A percentile compares a stretch with the other conserved stretches of the same genome.
Conservation (phyloP, 2,329 filamentous ascomycete genomes). For the Fusarium proliferatum region DNA sequence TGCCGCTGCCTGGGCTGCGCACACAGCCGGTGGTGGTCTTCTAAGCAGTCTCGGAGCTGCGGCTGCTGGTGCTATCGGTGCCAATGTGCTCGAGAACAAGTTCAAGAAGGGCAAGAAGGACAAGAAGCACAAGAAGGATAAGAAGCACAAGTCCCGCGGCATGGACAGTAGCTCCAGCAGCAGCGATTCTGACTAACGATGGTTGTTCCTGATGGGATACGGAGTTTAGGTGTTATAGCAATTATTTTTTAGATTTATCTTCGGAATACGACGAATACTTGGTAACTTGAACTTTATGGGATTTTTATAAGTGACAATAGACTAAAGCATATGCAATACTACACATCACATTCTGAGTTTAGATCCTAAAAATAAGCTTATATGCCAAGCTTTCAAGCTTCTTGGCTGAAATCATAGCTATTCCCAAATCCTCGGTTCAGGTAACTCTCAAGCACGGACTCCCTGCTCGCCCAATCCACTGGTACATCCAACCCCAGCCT, state of each 20-base stretch:
- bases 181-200: conserved; percentile 46
- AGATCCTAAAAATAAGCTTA: conserved; percentile 9
- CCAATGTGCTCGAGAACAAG: conserved; percentile 62
- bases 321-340: not conserved
- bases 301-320: not conserved
- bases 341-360: not conserved
- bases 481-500: conserved; percentile 59
- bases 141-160: conserved; percentile 42
- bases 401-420: conserved; percentile 70
- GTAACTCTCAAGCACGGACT: conserved; percentile 59
- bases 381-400: conserved; percentile 35
- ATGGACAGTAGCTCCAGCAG: conserved; percentile 37
- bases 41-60: conserved; percentile 63
- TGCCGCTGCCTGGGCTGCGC: conserved; percentile 64
- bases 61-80: conserved; percentile 65
- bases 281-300: not conserved
- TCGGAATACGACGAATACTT: not conserved
- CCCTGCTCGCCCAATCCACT: conserved; percentile 59
- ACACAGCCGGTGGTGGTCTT: conserved; percentile 64
- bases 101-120: conserved; percentile 50
- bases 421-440: conserved; percentile 69
- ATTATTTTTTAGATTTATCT: not conserved
- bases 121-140: conserved; percentile 48
- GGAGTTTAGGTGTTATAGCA: conserved; percentile 26
- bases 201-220: not conserved